Evolutionary conservation across 306 rosid genomes (phyloP), one percentile per base, ranked within the genome.

Genomic region (Gastrolobium villosum): DNA sequence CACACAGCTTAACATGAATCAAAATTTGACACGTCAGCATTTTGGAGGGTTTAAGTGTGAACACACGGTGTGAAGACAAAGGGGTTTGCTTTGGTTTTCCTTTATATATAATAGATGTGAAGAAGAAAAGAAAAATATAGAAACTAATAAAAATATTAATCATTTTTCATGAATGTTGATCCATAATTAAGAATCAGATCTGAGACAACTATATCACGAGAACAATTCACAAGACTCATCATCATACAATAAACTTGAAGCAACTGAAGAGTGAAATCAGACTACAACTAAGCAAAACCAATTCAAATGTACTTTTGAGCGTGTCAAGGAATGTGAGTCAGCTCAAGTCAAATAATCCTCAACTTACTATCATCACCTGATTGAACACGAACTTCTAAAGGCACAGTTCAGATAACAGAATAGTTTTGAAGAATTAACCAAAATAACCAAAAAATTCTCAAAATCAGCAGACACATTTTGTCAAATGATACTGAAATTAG

Each of bases 351-450:
- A 31, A 83, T 70, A 13, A 30, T 78, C 55, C 44, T 67, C 48
- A 80, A 70, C 84, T 65, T 82, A 44, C 35, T 65, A 14, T 70
- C 89, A 72, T 80, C 83, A 3, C 70, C 68, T 63, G 94, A 84
- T 71, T 57, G 85, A 70, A 70, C 87, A 28, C 63, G 73, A 73
- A 74, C 86, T 30, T 57, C 65, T 5, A 84, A 81, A 65, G 93
- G 64, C 13, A 32, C 61, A 46, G 3, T 20, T 20, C 26, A 20
- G 26, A 20, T 20, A 57, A 10, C 15, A 55, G 20, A 68, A 39
- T 37, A 50, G 40, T 26, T 77, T 74, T n/a, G 30, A n/a, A 62
- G n/a, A 45, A 62, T 50, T 36, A 78, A n/a, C 52, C 72, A 64
- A 30, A 40, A 49, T 4, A 55, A 63, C 50, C 40, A 53, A 11